Conservation (phyloP, 768 basidiomycete species). For the Kwoniella botswanensis region DNA sequence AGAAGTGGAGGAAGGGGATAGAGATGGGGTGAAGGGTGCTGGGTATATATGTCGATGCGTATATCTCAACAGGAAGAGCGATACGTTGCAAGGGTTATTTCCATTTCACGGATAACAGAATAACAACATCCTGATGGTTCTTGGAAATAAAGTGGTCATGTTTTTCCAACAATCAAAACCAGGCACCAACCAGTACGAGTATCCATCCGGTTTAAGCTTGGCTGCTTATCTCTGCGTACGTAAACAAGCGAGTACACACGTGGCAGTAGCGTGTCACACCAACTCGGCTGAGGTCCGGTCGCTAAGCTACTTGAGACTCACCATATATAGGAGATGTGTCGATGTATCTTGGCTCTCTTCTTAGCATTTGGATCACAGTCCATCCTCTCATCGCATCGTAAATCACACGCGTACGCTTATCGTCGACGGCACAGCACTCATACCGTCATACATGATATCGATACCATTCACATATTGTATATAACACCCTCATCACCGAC, state of each 20-base stretch:
- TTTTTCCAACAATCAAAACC: neutral
- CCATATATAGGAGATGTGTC: no score
- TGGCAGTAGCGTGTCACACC: neutral
- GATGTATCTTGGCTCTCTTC: neutral
- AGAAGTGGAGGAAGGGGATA: neutral
- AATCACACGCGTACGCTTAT: no score
- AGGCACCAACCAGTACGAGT: neutral
- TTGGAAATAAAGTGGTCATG: neutral
- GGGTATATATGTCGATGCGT: neutral
- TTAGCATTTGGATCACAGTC: neutral
- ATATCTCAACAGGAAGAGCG: neutral
- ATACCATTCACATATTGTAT: neutral
- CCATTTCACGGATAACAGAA: conserved; percentile 11
- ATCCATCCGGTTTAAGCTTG: neutral
- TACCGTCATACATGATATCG: neutral
- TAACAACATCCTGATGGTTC: neutral
- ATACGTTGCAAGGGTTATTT: neutral
- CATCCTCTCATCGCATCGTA: no score
- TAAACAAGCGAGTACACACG: neutral
- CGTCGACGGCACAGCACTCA: no score
- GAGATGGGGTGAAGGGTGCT: neutral
- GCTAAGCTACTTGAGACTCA: neutral
- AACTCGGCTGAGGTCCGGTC: neutral
- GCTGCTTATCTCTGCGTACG: neutral
- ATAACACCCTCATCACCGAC: neutral